Evolutionary conservation across 768 basidiomycete genomes (phyloP), one percentile per base, ranked within the genome.

Genomic region (Pleurotus citrinopileatus): DNA sequence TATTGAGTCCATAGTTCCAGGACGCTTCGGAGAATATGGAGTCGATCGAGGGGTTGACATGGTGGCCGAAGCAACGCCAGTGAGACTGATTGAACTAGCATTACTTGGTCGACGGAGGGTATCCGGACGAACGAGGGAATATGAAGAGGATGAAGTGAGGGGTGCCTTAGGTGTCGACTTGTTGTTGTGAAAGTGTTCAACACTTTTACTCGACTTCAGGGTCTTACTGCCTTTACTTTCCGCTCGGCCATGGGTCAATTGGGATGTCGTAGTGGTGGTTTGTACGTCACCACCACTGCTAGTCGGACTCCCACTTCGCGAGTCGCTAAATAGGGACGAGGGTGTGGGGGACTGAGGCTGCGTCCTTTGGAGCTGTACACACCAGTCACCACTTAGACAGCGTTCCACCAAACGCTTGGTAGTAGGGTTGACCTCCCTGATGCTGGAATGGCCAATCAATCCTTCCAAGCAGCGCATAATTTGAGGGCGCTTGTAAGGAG

Each of bases 351-450:
- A 42, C 23, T 42, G n/a, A 13, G 52, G 64, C 27, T 67, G 63
- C 9, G 62, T 57, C 58, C 76, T 84, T 55, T 77, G 78, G 34
- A 88, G 71, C 26, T 88, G 81, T 12, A 87, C 80, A 73, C 89
- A 90, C 94, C 94, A 97, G 6, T 89, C 86, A 2, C 89, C 94
- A 12, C 75, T 73, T 17, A 98, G 80, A 67, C 95, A 98, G 36
- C 97, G 82, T 55, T 94, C 90, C 15, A 98, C 97, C 6, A 99
- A 80, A 6, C 97, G 83, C 58, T 84, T 86, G 0, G 95, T 98
- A 0, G 95, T 98, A 2, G 91, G 73, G 54, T 83, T 88, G 58
- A 96, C 77, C 42, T 96, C 91, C 26, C 90, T 82, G 51, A 97
- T 89, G 38, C 82, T 75, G 12, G 83, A 74, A 60, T 94, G 81